Percentiles rank a stretch among this genome's conserved stretches.
Evolutionary conservation across 768 basidiomycete genomes (phyloP).

Genomic region (Porpolomopsis calyptriformis): DNA sequence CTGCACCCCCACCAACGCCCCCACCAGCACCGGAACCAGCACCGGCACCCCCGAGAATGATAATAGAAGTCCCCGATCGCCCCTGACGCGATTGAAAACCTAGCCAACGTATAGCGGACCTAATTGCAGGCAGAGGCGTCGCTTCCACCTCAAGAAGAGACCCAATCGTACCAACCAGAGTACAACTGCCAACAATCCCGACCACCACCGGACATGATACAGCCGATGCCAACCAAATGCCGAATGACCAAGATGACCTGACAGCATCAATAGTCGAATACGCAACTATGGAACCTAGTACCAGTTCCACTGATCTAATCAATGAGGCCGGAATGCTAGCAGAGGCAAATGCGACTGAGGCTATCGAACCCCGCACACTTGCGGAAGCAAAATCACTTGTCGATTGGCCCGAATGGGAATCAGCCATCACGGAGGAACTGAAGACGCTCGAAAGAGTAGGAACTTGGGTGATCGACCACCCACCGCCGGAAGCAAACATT

Average conservation of each 20-base stretch:
- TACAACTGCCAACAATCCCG: no score
- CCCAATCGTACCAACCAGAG: no score
- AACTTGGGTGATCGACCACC: slow-evolving; percentile 1
- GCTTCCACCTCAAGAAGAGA: no score
- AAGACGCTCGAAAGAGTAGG: background rate
- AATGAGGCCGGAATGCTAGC: background rate
- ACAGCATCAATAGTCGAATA: no score
- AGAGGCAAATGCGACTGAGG: slow-evolving; percentile 5
- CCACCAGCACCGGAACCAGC: background rate
- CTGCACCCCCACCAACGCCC: background rate
- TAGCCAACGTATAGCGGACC: no score
- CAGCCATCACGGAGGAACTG: background rate
- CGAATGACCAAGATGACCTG: no score
- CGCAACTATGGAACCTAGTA: background rate
- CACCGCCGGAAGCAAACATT: background rate
- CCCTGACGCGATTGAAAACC: no score
- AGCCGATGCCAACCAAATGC: no score
- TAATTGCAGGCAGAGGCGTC: no score
- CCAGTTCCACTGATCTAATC: background rate
- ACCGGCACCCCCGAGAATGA: no score
- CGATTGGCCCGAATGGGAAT: slow-evolving; percentile 1
- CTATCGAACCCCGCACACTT: background rate
- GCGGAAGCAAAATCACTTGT: background rate
- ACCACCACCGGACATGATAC: no score
- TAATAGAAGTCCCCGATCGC: no score